Percentiles rank a stretch among this genome's conserved stretches.
Conservation (phyloP, 176 grass and related monocot species). For the Triticum turgidum region DNA sequence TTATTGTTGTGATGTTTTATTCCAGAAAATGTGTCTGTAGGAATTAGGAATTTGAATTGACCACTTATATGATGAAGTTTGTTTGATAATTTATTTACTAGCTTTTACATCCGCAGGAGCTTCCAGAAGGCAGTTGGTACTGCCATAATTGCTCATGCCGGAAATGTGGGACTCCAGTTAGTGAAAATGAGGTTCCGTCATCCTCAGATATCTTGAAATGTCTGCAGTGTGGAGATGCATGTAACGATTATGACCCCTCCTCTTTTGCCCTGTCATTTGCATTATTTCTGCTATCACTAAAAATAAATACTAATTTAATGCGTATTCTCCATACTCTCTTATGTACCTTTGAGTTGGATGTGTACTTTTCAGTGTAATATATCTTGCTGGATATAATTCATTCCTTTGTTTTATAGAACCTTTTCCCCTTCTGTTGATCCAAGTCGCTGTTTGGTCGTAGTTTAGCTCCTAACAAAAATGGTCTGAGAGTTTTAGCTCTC, state of each 20-base stretch:
- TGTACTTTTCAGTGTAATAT: background rate
- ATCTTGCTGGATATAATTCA: background rate
- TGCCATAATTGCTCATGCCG: constrained; percentile 77
- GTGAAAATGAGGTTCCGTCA: constrained; percentile 43
- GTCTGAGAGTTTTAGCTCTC: background rate
- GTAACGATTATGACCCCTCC: constrained; percentile 38
- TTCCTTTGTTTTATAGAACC: background rate
- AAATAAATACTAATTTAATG: background rate
- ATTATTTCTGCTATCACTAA: background rate
- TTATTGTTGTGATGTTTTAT: constrained; percentile 24
- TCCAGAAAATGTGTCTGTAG: background rate
- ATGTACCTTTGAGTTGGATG: background rate
- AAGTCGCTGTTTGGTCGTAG: background rate
- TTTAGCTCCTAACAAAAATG: background rate
- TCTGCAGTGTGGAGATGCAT: constrained; percentile 66
- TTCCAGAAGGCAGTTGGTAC: constrained; percentile 88
- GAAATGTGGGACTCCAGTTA: constrained; percentile 53
- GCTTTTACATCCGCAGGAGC: constrained; percentile 49
- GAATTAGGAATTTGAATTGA: background rate
- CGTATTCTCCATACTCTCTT: background rate
- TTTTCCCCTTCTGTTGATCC: background rate
- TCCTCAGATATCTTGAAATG: constrained; percentile 56
- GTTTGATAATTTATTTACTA: constrained; percentile 10
- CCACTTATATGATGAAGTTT: constrained; percentile 5
- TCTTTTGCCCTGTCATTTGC: background rate